Base-by-base conservation (phyloP, 192 early-diverging fungal species). In the Allomyces macrogynus region DNA sequence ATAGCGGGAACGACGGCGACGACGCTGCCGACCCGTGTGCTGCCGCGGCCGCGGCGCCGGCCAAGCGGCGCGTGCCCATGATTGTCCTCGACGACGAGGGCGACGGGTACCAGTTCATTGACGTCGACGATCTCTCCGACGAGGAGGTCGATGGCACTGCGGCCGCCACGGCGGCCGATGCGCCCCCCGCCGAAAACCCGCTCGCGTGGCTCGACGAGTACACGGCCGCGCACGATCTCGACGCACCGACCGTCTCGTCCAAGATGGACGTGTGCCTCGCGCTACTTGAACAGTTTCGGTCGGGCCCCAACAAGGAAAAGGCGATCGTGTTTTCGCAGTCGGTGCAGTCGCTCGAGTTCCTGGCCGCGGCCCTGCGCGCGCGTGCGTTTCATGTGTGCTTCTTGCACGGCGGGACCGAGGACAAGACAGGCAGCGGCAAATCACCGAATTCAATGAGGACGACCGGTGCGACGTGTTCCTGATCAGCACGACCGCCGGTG, bases 401-500 rank as follows among this genome's bases (percentile, higher is more conserved):
- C 5, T 5, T 57, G 49, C 3, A 14, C 5, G 49, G 49, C 16
- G 20, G 49, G 16, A 14, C 20, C 8, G 20, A 57, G 12, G 49
- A 14, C 49, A n/a, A 57, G 20, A 57, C 12, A 7, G 49, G 49
- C 16, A 57, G 16, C 16, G 20, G 5, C 16, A 14, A 14, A 57
- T 57, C 12, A 14, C 16, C 16, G 20, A n/a, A 3, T 57, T 57
- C 20, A 57, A 57, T n/a, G 12, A 14, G 3, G 49, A 57, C 49
- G 4, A 3, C 12, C 20, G 16, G 4, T 20, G 12, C 20, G 49
- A 14, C 49, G 16, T 57, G 12, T 57, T 57, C 20, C 49, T 57
- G 49, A 57, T 57, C 20, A 20, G 16, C 12, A 57, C 49, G 16
- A 57, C 63, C 22, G 67, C 67, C 24, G 67, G 67, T 10, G 65